These are phyloP conservation scores for Epichloe coenophiala DNA, from an alignment of 2,329 filamentous ascomycete genomes.

Conservation along the genomic window DNA sequence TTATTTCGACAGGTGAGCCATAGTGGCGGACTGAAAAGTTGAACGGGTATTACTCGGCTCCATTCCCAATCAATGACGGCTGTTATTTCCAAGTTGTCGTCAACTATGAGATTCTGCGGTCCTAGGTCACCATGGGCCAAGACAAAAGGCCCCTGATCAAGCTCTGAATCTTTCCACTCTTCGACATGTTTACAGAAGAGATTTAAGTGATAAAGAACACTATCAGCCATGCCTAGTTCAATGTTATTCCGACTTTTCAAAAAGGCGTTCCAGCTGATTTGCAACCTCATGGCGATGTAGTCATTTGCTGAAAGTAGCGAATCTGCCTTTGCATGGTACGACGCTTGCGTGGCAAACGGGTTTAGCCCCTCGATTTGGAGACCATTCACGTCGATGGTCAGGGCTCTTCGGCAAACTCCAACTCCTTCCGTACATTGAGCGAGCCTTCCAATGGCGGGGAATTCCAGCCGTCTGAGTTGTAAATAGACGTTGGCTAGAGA, in stretches of 20 bases:
- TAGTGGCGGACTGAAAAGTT: constrained; percentile 2
- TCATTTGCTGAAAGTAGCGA: constrained; percentile 4
- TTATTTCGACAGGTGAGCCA: no score
- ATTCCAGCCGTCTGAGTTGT: constrained; percentile 8
- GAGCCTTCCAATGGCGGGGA: constrained; percentile 7
- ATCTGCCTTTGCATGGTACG: not conserved
- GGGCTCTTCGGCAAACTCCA: constrained; percentile 2
- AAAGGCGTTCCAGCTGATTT: constrained; percentile 6
- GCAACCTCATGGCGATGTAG: constrained; percentile 5
- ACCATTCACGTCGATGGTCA: constrained; percentile 7
- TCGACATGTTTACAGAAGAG: no score
- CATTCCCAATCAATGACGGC: constrained; percentile 9
- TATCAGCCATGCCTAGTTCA: no score
- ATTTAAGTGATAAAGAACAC: no score
- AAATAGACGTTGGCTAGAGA: constrained; percentile 8
- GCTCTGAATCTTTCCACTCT: not conserved
- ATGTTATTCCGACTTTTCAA: not conserved
- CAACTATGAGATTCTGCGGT: constrained; percentile 6
- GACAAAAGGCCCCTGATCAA: constrained; percentile 7
- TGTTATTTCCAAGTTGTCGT: constrained; percentile 4
- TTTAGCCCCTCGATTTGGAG: constrained; percentile 6
- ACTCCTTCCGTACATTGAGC: not conserved
- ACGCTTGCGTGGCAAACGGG: constrained; percentile 3
- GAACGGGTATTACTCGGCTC: constrained; percentile 9
- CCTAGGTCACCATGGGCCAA: constrained; percentile 8